Percentiles rank a stretch among this genome's conserved stretches.
These are phyloP conservation scores for Pythium pyrilobum DNA, from an alignment of 352 stramenopile species.

Conservation along the genomic window DNA sequence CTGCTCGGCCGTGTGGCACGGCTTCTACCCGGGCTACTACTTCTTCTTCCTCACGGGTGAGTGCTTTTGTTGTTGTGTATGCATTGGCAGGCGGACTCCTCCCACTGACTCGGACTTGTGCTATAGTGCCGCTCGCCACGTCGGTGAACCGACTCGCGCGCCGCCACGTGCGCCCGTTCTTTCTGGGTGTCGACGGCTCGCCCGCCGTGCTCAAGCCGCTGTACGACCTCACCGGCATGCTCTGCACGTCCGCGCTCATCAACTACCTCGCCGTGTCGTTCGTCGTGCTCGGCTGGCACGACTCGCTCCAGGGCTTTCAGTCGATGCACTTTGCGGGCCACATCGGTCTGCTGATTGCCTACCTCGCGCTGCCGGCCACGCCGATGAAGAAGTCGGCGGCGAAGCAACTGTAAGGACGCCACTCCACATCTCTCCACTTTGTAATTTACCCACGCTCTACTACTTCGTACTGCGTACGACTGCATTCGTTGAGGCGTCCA, in stretches of 20 bases:
- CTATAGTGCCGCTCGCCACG: conserved; percentile 51
- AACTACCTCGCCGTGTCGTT: conserved; percentile 76
- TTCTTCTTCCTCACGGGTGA: conserved; percentile 90
- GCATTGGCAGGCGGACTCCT: neutral
- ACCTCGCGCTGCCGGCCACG: conserved; percentile 34
- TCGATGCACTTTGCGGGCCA: conserved; percentile 61
- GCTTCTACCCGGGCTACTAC: conserved; percentile 97
- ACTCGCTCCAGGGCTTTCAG: conserved; percentile 39
- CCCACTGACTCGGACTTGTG: neutral
- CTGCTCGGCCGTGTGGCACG: conserved; percentile 95
- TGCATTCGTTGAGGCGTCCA: too few relatives aligned
- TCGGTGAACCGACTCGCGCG: conserved; percentile 60
- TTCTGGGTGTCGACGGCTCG: conserved; percentile 55
- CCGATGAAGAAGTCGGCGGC: conserved; percentile 30
- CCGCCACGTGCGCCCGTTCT: conserved; percentile 60
- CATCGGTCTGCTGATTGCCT: conserved; percentile 33
- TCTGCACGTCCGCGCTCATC: conserved; percentile 44
- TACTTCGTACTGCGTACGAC: too few relatives aligned
- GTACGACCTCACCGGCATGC: conserved; percentile 50
- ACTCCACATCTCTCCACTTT: too few relatives aligned
- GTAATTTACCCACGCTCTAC: too few relatives aligned
- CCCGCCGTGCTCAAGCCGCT: conserved; percentile 45
- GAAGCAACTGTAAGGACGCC: too few relatives aligned
- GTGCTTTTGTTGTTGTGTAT: neutral
- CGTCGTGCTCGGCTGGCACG: conserved; percentile 56